phyloP scores from a whole-genome alignment of 257 asterid genomes.

The Solanum verrucosum region DNA sequence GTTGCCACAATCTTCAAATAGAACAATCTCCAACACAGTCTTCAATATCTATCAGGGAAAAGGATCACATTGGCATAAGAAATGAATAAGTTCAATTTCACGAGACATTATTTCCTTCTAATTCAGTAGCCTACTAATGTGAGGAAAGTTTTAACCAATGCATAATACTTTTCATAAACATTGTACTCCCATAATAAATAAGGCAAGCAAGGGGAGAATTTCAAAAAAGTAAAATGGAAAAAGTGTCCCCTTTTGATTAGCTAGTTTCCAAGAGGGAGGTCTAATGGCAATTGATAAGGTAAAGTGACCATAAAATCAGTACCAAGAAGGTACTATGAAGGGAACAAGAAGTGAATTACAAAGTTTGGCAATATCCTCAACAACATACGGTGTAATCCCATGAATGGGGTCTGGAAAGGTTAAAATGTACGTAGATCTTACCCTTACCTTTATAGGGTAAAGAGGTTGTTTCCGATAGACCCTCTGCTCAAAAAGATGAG shows the following conservation, averaged over 20 bases:
- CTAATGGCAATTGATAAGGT: not conserved
- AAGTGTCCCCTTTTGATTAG: not conserved
- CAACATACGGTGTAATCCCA: not conserved
- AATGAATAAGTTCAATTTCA: not conserved
- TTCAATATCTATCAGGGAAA: constrained; percentile 59
- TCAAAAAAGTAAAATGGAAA: not conserved
- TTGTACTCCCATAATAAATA: not conserved
- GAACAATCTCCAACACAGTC: constrained; percentile 87
- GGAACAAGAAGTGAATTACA: not conserved
- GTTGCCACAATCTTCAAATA: constrained; percentile 88
- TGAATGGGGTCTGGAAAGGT: not conserved
- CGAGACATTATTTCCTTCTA: not conserved
- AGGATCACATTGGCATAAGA: not conserved
- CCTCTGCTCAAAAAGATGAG: not conserved
- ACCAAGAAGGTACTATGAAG: not conserved
- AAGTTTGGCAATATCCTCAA: not conserved
- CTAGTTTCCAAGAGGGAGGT: not conserved
- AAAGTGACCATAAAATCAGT: not conserved
- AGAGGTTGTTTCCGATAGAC: not conserved
- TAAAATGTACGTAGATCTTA: not conserved
- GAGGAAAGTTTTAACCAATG: not conserved
- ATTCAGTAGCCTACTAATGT: not conserved
- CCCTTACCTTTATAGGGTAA: not conserved
- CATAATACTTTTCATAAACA: not conserved
- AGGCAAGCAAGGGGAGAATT: not conserved